These are phyloP conservation scores for Fusarium zealandicum DNA, from an alignment of 2,329 filamentous ascomycete species.

Conservation along the genomic window DNA sequence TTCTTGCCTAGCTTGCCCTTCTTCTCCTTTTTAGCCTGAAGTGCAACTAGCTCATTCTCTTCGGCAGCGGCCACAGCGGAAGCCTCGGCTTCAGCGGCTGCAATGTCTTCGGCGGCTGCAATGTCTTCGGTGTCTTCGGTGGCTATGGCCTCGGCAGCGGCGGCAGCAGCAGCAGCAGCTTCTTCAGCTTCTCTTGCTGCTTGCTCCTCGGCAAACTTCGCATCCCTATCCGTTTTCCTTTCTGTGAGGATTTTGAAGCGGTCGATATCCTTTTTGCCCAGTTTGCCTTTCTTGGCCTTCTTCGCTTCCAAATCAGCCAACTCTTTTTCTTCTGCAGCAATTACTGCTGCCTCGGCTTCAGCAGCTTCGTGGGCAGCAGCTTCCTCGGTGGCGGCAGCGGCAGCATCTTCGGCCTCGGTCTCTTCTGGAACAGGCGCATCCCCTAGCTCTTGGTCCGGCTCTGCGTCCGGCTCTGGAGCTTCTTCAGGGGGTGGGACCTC, in stretches of 20 bases:
- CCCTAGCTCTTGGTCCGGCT: conserved; percentile 23
- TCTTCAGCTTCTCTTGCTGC: conserved; percentile 33
- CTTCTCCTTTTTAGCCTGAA: conserved; percentile 32
- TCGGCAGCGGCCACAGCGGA: conserved; percentile 19
- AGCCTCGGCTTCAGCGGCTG: conserved; percentile 26
- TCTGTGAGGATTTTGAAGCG: conserved; percentile 50
- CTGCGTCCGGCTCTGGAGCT: background rate
- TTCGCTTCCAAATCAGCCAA: conserved; percentile 54
- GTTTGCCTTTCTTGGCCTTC: conserved; percentile 57
- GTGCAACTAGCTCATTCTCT: conserved; percentile 31
- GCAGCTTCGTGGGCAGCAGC: conserved; percentile 22
- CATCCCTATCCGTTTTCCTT: conserved; percentile 47
- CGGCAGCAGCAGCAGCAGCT: conserved; percentile 14
- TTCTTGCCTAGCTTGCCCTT: conserved; percentile 37
- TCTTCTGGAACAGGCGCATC: background rate
- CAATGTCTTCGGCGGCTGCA: conserved; percentile 16
- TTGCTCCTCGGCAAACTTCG: conserved; percentile 49
- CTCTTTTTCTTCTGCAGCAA: conserved; percentile 48
- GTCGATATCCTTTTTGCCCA: conserved; percentile 55
- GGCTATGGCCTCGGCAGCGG: conserved; percentile 5
- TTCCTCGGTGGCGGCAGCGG: conserved; percentile 16
- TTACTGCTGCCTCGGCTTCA: conserved; percentile 15
- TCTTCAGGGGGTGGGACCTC: conserved; percentile 10
- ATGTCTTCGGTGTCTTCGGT: conserved; percentile 30
- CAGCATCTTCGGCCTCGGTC: conserved; percentile 35